Evolutionary conservation across 1,139 yeast genomes (phyloP).

Genomic region (Insectozyma bohioensis): DNA sequence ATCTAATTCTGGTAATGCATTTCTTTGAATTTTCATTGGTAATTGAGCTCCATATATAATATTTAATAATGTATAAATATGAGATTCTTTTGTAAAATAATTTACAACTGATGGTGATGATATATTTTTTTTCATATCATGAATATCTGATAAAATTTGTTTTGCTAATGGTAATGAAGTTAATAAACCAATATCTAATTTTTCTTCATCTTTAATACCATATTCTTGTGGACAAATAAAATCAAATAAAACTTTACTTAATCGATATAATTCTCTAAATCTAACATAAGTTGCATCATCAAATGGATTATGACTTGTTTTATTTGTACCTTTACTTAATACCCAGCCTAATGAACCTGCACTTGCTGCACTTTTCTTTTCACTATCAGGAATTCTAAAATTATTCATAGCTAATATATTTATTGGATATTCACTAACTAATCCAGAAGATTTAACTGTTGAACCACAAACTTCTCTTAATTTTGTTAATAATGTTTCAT

Average conservation of each 20-base stretch:
- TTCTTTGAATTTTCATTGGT: slow-evolving; percentile 91
- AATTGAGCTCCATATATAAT: slow-evolving; percentile 91
- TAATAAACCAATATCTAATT: slow-evolving; percentile 89
- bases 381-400: slow-evolving; percentile 52
- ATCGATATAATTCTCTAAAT: slow-evolving; percentile 81
- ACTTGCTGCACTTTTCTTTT: slow-evolving; percentile 24
- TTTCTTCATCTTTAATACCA: slow-evolving; percentile 94
- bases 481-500: slow-evolving; percentile 40
- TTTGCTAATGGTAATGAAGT: slow-evolving; percentile 93
- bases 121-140: slow-evolving; percentile 73
- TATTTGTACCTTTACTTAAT: slow-evolving; percentile 30
- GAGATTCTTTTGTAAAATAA: slow-evolving; percentile 96
- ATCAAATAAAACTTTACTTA: slow-evolving; percentile 92
- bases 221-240: slow-evolving; percentile 98
- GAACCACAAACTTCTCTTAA: slow-evolving; percentile 46
- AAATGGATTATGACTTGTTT: slow-evolving; percentile 52
- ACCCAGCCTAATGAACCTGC: slow-evolving; percentile 81
- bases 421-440: slow-evolving; percentile 79
- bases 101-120: slow-evolving; percentile 75
- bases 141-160: slow-evolving; percentile 79
- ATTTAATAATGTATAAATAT: slow-evolving; percentile 88
- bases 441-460: slow-evolving; percentile 57
- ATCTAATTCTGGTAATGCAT: slow-evolving; percentile 94
- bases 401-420: slow-evolving; percentile 75
- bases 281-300: slow-evolving; percentile 79